Conservation (phyloP, 345 rosid genomes). For the Pugionium cornutum region DNA sequence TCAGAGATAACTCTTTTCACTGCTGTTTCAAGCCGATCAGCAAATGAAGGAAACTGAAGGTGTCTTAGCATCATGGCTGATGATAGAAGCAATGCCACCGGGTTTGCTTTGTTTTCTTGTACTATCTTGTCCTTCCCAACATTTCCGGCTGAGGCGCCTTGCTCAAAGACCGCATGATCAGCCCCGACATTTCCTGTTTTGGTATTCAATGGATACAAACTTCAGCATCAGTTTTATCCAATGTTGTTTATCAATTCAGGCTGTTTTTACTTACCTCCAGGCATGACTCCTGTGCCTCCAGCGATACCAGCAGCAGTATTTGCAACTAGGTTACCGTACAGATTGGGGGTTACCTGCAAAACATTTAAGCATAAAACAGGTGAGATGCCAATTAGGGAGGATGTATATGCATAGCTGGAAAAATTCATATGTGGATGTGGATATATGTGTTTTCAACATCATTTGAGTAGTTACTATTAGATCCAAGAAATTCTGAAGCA, state of each 20-base stretch:
- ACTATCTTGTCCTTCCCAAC: slow-evolving; percentile 68
- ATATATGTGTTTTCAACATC: not conserved
- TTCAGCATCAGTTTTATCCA: slow-evolving; percentile 8
- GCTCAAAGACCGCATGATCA: slow-evolving; percentile 87
- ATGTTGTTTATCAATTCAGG: not conserved
- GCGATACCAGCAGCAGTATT: slow-evolving; percentile 94
- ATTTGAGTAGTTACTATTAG: not conserved
- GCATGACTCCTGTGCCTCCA: slow-evolving; percentile 96
- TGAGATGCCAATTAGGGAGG: not conserved
- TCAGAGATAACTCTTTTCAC: slow-evolving; percentile 66
- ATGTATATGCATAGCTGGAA: no score
- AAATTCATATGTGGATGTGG: no score
- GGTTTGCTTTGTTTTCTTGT: slow-evolving; percentile 73
- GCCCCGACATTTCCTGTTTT: slow-evolving; percentile 85
- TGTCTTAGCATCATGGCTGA: slow-evolving; percentile 97
- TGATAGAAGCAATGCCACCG: slow-evolving; percentile 83
- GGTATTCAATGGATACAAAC: not conserved
- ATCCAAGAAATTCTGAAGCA: not conserved
- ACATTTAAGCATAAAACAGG: not conserved
- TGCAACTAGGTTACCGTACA: slow-evolving; percentile 80
- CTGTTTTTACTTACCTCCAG: slow-evolving; percentile 60
- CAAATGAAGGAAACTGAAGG: slow-evolving; percentile 85
- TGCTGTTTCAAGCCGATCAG: slow-evolving; percentile 79
- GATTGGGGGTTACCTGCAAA: slow-evolving; percentile 83
- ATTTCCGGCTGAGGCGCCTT: slow-evolving; percentile 94